Evolutionary conservation across 1,284 basidiomycete species (phyloP).

Genomic region (Marasmius fiardii): DNA sequence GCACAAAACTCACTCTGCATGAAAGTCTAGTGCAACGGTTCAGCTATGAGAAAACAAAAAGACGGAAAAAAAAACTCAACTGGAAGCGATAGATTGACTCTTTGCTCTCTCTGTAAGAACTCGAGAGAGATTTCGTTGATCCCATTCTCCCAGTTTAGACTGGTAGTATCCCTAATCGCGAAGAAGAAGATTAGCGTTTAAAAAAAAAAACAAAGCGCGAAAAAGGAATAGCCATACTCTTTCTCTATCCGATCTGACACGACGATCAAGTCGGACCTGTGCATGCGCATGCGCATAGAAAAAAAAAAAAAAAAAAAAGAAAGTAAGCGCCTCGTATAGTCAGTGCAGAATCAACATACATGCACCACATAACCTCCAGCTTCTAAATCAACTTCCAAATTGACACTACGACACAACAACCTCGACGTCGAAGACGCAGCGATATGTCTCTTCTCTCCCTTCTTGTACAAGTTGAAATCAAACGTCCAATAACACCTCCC

Average conservation of each 20-base stretch:
- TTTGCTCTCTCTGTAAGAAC: constrained; percentile 38
- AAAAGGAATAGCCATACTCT: neutral
- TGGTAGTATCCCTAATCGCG: constrained; percentile 7
- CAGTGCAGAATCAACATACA: constrained; percentile 33
- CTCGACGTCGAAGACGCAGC: constrained; percentile 33
- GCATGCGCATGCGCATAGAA: neutral
- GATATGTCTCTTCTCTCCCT: constrained; percentile 31
- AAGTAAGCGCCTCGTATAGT: too few species aligned
- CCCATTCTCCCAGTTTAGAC: constrained; percentile 1
- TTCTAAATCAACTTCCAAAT: constrained; percentile 37
- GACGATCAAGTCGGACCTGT: constrained; percentile 9
- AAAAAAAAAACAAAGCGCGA: neutral
- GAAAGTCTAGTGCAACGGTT: constrained; percentile 30
- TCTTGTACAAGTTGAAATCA: constrained; percentile 46
- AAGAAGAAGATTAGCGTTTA: neutral
- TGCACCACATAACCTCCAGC: constrained; percentile 52
- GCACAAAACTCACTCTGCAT: constrained; percentile 32
- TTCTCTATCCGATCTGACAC: neutral
- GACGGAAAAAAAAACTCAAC: constrained; percentile 23
- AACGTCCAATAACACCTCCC: constrained; percentile 34
- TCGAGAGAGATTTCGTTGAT: constrained; percentile 15
- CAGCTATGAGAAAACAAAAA: neutral
- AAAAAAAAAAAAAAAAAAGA: neutral
- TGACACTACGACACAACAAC: constrained; percentile 34
- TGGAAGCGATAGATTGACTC: constrained; percentile 43